Evolutionary conservation across 1,284 basidiomycete genomes (phyloP), one percentile per base, ranked within the genome.

Genomic region (Marasmius tenuissimus): DNA sequence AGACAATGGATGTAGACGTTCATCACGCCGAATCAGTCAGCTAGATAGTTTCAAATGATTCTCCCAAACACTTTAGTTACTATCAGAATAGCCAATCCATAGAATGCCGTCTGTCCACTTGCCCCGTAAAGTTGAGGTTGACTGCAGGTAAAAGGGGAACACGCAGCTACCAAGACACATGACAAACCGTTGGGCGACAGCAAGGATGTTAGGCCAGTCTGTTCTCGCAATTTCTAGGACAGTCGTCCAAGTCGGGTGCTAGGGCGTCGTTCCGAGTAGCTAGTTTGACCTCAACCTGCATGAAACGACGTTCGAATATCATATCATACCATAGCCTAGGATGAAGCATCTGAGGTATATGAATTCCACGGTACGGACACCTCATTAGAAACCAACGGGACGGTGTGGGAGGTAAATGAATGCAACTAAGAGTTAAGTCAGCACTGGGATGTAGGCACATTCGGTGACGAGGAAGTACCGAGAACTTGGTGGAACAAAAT

Each of bases 91-190:
- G 70, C 70, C 3, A 73, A 63, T n/a, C 65, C 66, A 55, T 71
- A 70, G 57, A 69, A 70, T 6, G 66, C 65, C 7, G 71, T 60
- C 4, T 42, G 65, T 38, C 64, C 42, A 33, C 65, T 61, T 12
- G 71, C 61, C 8, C 67, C 63, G 49, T 71, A 67, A 12, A 50
- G 60, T 18, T 61, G 63, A 10, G 47, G 65, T 71, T n/a, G 71
- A 64, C 58, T 74, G 72, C 50, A 74, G 57, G 58, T 72, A 72
- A 57, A 71, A 69, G 16, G 68, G 59, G 1, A 71, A 71, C 38
- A 70, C 69, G 58, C 68, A 71, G 14, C 63, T 66, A 12, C 67
- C 72, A 20, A 73, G 65, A 5, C 66, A 66, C 33, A 62, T 64
- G 6, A 69, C 49, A 39, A 71, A 70, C 4, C 65, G 67, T n/a